A percentile compares a stretch with the other conserved stretches of the same genome.
phyloP scores from a whole-genome alignment of 2,329 filamentous ascomycete genomes.

The Cladosporium austrohemisphaericum region DNA sequence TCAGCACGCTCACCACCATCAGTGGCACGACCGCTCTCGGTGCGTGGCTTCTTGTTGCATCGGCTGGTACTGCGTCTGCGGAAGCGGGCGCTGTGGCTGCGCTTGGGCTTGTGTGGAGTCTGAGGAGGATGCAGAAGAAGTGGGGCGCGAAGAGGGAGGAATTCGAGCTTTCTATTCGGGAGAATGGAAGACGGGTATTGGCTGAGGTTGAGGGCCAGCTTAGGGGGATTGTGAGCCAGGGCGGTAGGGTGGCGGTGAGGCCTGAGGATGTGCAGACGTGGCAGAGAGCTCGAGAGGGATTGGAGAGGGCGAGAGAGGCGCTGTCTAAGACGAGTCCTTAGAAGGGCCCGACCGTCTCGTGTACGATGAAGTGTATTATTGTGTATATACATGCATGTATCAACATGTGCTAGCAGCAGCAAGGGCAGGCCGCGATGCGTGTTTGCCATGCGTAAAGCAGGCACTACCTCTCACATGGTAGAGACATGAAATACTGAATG shows the following conservation, averaged over 20 bases:
- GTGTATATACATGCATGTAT: not conserved
- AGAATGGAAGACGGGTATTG: conserved; percentile 56
- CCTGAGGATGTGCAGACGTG: conserved; percentile 39
- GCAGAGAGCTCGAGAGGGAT: conserved; percentile 40
- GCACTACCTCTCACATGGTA: not conserved
- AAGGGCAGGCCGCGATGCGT: not conserved
- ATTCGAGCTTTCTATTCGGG: conserved; percentile 53
- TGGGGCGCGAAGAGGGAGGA: conserved; percentile 53
- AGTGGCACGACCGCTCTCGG: conserved; percentile 53
- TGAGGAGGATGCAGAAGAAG: conserved; percentile 55
- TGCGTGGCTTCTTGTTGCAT: conserved; percentile 53
- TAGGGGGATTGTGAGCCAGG: conserved; percentile 43
- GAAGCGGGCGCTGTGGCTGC: conserved; percentile 59
- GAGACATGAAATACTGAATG: too few relatives aligned
- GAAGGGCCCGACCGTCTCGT: not conserved
- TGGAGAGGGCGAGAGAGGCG: conserved; percentile 46
- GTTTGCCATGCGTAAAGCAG: not conserved
- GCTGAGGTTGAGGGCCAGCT: conserved; percentile 52
- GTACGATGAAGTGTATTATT: not conserved
- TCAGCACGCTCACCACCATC: conserved; percentile 72
- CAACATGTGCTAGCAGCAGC: not conserved
- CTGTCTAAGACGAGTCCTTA: conserved; percentile 33
- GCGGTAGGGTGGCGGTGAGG: conserved; percentile 37
- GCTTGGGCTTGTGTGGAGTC: conserved; percentile 54
- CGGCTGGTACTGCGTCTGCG: conserved; percentile 50